Base-by-base conservation (phyloP, 2,329 filamentous ascomycete species). In the Trichophyton rubrum region DNA sequence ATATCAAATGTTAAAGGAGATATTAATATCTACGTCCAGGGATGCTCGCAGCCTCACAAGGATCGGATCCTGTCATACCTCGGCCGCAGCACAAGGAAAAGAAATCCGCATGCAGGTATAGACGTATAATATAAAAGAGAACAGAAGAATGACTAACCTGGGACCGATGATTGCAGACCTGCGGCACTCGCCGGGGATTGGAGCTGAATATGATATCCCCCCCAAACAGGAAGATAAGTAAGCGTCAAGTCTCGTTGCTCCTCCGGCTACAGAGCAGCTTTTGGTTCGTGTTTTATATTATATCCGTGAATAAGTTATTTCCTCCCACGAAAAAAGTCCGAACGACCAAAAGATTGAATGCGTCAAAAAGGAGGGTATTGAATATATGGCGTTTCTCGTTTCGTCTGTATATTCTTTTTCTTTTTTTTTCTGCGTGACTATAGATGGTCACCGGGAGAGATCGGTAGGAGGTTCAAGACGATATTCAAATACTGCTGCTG, bases 141-240 rank as follows among this genome's bases (percentile, higher is more conserved):
- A 53, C 4, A 27, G 27, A 27, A 13, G 11, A 43, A 53, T 22
- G 22, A 53, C 49, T 53, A 33, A 53, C 49, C 49, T 53, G 22
- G 9, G 49, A 53, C 49, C 49, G 49, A 53, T 53, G 49, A 53
- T 53, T 53, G 49, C 49, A 30, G 49, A 53, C 22, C 49, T 53
- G 49, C 49, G 49, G 49, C 49, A 53, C 49, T 53, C 24, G 49
- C 49, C 49, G 49, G 49, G 13, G 22, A 27, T 27, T 27, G 22
- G 20, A 20, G 22, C 49, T 27, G 49, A n/a, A 13, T 53, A 53
- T 35, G 33, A 35, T 35, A 35, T 13, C 33, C 33, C 9, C 33
- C 33, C 3, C 33, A 3, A 35, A 35, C 27, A 35, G 33, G 33
- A 35, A 35, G 33, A 35, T 13, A 13, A 13, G 3, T 35, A 33